A percentile compares a stretch with the other conserved stretches of the same genome.
Conservation (phyloP, 306 rosid species). For the Calophaca sinica region DNA sequence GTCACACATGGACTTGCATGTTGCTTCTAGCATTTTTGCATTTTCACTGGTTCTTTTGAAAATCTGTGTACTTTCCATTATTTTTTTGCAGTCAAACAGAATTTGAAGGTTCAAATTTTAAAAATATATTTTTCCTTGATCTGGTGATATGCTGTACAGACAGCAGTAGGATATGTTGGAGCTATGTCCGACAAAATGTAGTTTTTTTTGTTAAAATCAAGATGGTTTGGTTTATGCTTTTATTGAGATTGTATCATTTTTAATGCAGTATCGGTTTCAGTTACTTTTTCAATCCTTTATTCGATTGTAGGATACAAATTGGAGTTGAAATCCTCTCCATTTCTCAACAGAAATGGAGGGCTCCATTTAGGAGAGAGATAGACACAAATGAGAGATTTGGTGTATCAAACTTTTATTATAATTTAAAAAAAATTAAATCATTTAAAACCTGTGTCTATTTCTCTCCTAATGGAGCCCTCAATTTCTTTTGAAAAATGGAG, state of each 20-base stretch:
- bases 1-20: conserved; percentile 21
- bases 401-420: no score
- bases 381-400: no score
- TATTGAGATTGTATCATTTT: neutral
- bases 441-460: no score
- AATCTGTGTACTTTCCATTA: neutral
- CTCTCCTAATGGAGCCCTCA: no score
- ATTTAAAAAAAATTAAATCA: no score
- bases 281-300: neutral
- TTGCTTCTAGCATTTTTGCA: conserved; percentile 33
- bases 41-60: conserved; percentile 8
- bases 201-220: neutral
- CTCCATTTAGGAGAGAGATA: no score
- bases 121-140: conserved; percentile 18
- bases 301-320: neutral
- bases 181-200: conserved; percentile 1
- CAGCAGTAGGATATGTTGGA: neutral
- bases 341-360: no score
- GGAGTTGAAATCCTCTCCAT: no score
- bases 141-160: neutral
- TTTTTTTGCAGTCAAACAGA: conserved; percentile 13
- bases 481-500: no score
- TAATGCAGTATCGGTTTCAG: conserved; percentile 1
- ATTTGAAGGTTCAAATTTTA: conserved; percentile 30
- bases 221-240: conserved; percentile 11